Evolutionary conservation across 129 eudicot species (phyloP), one percentile per base, ranked within the genome.

Genomic region (Ambrosia trifida): DNA sequence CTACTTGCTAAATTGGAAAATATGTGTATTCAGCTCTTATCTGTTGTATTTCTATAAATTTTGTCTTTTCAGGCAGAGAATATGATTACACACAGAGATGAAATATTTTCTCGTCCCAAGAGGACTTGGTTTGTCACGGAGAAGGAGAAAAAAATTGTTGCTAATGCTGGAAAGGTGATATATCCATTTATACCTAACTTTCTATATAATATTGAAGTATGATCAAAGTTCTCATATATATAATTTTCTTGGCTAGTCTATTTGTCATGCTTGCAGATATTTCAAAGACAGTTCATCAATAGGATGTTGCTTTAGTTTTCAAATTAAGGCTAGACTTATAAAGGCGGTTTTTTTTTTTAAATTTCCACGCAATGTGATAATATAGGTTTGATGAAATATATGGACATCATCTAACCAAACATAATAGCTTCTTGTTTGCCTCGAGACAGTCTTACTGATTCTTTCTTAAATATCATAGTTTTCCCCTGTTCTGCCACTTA

Each of bases 81-180:
- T 68, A 83, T 94, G 98, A 94, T 94, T 33, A 84, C 81, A 4
- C 97, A 89, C 72, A 89, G 73, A 72, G 90, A 89, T 68, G 98
- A 94, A 72, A 94, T 94, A 40, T 85, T 78, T 74, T 82, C 98
- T 43, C 93, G 98, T 43, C 97, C 96, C 72, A 94, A 89, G 72
- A 79, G 87, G 73, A 94, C 98, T 46, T 94, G 98, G 98, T 87
- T 87, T 72, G 85, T 82, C 31, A 89, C 97, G 11, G 98, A 89
- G 75, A 87, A 86, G 83, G 93, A 87, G 82, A 94, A 85, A 64
- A 94, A 83, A 64, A 83, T 82, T 52, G 79, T 80, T 46, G 96
- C 88, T 47, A 80, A 89, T 61, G 90, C 89, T 54, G 84, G 83
- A 9, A 89, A 84, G 95, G 98, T 89, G 85, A 52, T 62, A 24